Evolutionary conservation across 345 rosid genomes (phyloP), one percentile per base, ranked within the genome.

Genomic region (Gossypium anomalum): DNA sequence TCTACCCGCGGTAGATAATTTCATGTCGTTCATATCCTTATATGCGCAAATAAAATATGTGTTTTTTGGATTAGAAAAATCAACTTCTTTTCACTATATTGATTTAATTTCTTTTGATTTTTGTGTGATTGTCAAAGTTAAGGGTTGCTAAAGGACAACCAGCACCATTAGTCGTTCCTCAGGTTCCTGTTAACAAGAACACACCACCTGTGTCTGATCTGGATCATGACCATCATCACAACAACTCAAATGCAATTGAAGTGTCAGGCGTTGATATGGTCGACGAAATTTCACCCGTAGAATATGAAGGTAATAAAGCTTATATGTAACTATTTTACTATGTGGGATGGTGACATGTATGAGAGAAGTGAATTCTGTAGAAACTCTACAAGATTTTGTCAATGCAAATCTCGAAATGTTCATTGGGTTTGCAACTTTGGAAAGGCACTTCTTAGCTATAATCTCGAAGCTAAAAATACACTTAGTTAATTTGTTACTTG

Each of bases 101-200:
- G 29, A 71, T 48, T 67, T 38, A 59, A 5, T 67, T 61, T 70
- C 1, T 73, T 59, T 43, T 23, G 45, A 29, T 76, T 55, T 71
- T 20, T 63, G 45, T 75, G 64, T 80, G 38, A 20, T 25, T 44
- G 34, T 73, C 72, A 16, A 71, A 90, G 89, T 77, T 90, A 74
- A 87, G 83, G 53, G 85, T 90, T 74, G 87, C 86, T 52, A 90
- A 86, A 77, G 89, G 84, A 73, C 89, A 87, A 67, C 60, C 87
- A 76, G 77, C 80, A 22, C 78, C 84, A 43, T 64, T 83, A 25
- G 82, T 72, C 15, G 29, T 75, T 78, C 58, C 78, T 49, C 86
- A 74, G 79, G 71, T 83, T 77, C 66, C 86, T 64, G 80, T 78
- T 53, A 78, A 67, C 79, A 85, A 70, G 75, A 87, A 72, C 27